Conservation (phyloP, 1,284 basidiomycete species). For the Cerrena zonata region DNA sequence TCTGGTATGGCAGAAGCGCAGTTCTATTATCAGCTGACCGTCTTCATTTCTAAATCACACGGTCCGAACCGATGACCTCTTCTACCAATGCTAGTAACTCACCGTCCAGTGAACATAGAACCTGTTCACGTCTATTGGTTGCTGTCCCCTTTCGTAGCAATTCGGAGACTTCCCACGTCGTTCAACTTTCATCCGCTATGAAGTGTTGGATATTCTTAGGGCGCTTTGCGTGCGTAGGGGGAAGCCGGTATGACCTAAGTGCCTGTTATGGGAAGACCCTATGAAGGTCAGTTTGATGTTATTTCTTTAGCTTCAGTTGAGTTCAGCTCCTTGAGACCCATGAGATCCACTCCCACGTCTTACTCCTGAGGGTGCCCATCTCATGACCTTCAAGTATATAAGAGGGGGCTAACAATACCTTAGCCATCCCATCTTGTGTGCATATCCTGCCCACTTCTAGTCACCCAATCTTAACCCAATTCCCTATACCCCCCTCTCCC, state of each 20-base stretch:
- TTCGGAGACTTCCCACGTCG: not conserved
- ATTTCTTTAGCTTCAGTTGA: not conserved
- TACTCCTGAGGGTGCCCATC: slow-evolving; percentile 2
- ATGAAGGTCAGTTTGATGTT: not conserved
- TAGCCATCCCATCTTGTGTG: not conserved
- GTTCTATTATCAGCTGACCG: slow-evolving; percentile 6
- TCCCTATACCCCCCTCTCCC: not conserved
- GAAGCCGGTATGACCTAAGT: not conserved
- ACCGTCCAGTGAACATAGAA: too few species aligned
- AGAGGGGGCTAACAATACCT: not conserved
- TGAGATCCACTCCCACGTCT: slow-evolving; percentile 1
- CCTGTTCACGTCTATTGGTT: too few species aligned
- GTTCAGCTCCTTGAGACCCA: not conserved
- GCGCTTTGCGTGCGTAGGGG: not conserved
- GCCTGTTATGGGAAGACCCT: not conserved
- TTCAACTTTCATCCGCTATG: not conserved
- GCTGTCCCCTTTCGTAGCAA: not conserved
- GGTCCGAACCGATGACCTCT: slow-evolving; percentile 6
- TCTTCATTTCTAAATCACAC: slow-evolving; percentile 5
- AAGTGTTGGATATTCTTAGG: not conserved
- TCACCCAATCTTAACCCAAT: not conserved
- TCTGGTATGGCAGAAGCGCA: not conserved
- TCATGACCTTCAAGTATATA: slow-evolving; percentile 1
- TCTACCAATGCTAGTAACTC: too few species aligned
- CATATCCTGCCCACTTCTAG: not conserved